Conservation (phyloP, 2,329 filamentous ascomycete species). For the Paraphoma chrysanthemicola region DNA sequence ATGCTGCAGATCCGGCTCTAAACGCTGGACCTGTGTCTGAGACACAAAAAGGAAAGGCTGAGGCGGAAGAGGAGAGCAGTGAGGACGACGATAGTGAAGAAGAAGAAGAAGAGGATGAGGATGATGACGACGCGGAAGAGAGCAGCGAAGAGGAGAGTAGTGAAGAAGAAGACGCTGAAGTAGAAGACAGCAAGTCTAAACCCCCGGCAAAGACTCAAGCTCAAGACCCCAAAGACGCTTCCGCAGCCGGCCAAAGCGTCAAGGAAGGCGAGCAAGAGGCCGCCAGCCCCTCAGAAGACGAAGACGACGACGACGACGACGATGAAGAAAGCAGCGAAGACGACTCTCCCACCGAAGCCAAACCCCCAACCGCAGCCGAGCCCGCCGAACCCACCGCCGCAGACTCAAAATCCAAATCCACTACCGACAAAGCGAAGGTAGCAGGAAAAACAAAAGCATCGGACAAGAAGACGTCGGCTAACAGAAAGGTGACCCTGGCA, state of each 20-base stretch:
- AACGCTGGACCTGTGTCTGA: constrained; percentile 25
- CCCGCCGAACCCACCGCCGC: not conserved
- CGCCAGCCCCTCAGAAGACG: not conserved
- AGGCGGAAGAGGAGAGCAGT: constrained; percentile 8
- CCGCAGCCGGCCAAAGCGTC: constrained; percentile 43
- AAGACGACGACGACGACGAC: not conserved
- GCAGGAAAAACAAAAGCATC: not conserved
- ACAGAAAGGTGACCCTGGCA: constrained; percentile 2
- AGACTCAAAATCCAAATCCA: not conserved
- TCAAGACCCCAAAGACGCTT: constrained; percentile 24
- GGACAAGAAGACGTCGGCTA: constrained; percentile 1
- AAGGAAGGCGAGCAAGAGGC: constrained; percentile 29
- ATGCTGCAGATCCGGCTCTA: constrained; percentile 33
- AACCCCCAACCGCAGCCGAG: not conserved
- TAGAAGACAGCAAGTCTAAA: not conserved
- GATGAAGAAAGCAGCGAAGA: constrained; percentile 3
- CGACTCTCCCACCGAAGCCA: not conserved
- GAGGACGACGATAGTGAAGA: constrained; percentile 13
- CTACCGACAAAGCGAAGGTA: not conserved
- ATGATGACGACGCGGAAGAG: constrained; percentile 5
- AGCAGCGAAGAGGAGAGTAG: not conserved
- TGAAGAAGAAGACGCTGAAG: not conserved
- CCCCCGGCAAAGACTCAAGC: constrained; percentile 19
- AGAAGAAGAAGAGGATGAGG: constrained; percentile 16
- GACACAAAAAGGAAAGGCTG: constrained; percentile 11